Conservation (phyloP, 345 rosid genomes). For the Pugionium cornutum region DNA sequence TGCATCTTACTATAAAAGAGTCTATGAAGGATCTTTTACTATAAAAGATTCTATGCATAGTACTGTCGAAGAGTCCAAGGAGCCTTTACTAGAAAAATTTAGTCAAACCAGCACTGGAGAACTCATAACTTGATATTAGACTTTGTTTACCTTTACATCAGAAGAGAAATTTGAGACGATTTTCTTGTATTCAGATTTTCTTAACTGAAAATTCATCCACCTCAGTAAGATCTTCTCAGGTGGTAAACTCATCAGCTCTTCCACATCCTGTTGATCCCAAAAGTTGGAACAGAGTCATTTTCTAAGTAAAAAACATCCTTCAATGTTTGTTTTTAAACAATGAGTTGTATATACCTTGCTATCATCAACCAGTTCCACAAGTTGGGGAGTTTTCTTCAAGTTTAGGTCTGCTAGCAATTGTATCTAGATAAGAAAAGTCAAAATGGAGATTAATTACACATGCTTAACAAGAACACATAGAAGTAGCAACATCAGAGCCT, state of each 20-base stretch:
- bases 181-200: constrained; percentile 76
- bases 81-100: not conserved
- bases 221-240: constrained; percentile 94
- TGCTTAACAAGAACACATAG: not conserved
- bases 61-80: too few relatives aligned
- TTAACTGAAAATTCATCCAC: constrained; percentile 98
- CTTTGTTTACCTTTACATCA: constrained; percentile 74
- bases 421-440: constrained; percentile 52
- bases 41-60: too few relatives aligned
- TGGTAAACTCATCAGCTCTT: constrained; percentile 97
- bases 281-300: not conserved
- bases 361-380: constrained; percentile 87
- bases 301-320: not conserved
- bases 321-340: not conserved
- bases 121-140: constrained; percentile 12
- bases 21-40: not conserved
- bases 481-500: constrained; percentile 21
- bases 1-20: not conserved
- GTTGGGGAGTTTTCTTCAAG: constrained; percentile 95
- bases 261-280: constrained; percentile 70
- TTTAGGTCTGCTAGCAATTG: constrained; percentile 97
- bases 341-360: constrained; percentile 54
- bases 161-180: constrained; percentile 85
- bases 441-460: constrained; percentile 19
- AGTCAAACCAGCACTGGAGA: not conserved